Conservation (phyloP, 306 rosid species). For the Luffa acutangula region DNA sequence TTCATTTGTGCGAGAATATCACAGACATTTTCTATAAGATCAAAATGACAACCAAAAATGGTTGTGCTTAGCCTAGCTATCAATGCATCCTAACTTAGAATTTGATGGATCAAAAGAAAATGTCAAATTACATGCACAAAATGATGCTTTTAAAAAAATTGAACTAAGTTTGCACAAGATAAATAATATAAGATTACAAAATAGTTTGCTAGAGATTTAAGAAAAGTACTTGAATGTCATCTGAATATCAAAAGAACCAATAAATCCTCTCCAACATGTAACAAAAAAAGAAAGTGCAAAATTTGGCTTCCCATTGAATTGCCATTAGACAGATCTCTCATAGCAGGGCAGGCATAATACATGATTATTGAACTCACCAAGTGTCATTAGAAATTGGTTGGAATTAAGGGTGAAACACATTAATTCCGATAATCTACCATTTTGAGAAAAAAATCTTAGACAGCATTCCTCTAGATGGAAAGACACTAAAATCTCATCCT, state of each 20-base stretch:
- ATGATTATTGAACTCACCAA: background rate
- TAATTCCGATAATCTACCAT: background rate
- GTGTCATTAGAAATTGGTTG: background rate
- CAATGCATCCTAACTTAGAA: background rate
- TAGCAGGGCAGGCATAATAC: background rate
- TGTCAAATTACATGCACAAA: background rate
- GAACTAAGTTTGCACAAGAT: background rate
- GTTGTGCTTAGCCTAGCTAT: background rate
- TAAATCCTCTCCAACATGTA: background rate
- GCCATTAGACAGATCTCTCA: background rate
- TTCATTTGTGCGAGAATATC: constrained; percentile 1
- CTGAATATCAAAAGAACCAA: background rate
- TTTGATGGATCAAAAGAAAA: background rate
- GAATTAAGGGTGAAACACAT: background rate
- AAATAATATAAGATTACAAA: background rate
- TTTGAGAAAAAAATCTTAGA: background rate
- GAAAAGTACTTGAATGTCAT: background rate
- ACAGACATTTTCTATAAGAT: background rate
- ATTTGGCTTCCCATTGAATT: background rate
- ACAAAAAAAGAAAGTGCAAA: background rate
- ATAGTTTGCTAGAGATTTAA: background rate
- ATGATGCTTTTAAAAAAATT: background rate
- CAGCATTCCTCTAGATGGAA: background rate
- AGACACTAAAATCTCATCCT: background rate
- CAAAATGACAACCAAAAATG: background rate